Evolutionary conservation across 495 filamentous ascomycete genomes (phyloP).

Genomic region (Penicillium cataractarum): DNA sequence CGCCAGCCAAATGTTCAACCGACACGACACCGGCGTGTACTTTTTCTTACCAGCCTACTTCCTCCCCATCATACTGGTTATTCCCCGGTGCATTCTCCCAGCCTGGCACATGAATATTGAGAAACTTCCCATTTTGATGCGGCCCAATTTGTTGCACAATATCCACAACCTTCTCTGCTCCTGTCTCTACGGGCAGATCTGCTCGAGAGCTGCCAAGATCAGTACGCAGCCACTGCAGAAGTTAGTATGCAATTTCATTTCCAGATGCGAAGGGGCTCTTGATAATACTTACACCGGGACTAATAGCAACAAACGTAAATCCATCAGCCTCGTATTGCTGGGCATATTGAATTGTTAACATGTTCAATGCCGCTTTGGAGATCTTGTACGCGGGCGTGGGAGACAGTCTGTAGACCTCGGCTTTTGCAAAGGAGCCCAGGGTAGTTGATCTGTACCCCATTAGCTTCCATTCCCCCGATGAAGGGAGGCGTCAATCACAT

Average conservation of each 20-base stretch:
- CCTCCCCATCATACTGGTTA: constrained; percentile 43
- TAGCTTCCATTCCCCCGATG: not conserved
- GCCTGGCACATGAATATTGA: constrained; percentile 48
- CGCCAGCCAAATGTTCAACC: not conserved
- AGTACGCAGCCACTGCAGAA: constrained; percentile 51
- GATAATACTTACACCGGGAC: constrained; percentile 48
- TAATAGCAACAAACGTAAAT: constrained; percentile 49
- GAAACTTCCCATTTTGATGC: constrained; percentile 48
- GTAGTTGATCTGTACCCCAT: constrained; percentile 35
- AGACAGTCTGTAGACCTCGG: constrained; percentile 19
- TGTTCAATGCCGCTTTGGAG: constrained; percentile 55
- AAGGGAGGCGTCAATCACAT: constrained; percentile 32
- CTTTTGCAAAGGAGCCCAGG: constrained; percentile 45
- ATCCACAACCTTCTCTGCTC: constrained; percentile 48
- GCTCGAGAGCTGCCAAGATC: constrained; percentile 48
- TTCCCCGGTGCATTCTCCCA: constrained; percentile 41
- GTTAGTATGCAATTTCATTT: constrained; percentile 30
- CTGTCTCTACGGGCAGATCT: constrained; percentile 47
- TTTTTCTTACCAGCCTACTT: constrained; percentile 44
- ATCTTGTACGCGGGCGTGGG: constrained; percentile 53
- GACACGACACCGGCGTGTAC: not conserved
- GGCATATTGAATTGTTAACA: constrained; percentile 53
- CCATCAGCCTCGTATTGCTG: constrained; percentile 41
- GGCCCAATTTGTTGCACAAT: constrained; percentile 42
- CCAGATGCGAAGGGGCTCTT: constrained; percentile 39